A percentile compares a stretch with the other conserved stretches of the same genome.
Evolutionary conservation across 169 alveolate species (phyloP).

Genomic region (Perkinsus marinus): DNA sequence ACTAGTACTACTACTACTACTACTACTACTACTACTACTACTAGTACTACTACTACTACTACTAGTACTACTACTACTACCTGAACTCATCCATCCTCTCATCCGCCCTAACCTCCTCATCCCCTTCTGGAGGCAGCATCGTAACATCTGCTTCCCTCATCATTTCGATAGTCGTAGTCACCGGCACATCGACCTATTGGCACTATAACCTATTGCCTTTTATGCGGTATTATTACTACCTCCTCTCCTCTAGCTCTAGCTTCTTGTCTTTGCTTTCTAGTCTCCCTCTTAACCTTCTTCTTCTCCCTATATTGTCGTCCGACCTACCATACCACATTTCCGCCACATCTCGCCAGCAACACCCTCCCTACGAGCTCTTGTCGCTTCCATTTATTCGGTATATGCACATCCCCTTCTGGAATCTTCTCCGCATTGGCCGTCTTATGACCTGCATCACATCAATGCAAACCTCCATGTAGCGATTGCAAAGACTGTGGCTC

Average conservation of each 20-base stretch:
- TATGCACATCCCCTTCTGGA: background rate
- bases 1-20: too few relatives aligned
- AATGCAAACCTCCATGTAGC: too few relatives aligned
- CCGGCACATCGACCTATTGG: background rate
- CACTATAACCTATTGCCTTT: background rate
- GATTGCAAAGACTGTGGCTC: too few relatives aligned
- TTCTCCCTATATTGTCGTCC: background rate
- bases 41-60: too few relatives aligned
- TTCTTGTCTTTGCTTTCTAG: background rate
- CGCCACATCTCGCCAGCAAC: background rate
- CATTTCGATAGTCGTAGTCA: background rate
- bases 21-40: too few relatives aligned
- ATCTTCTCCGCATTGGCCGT: background rate
- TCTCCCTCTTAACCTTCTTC: background rate
- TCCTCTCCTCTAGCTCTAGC: background rate
- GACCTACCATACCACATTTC: background rate
- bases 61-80: too few relatives aligned
- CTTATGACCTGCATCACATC: background rate
- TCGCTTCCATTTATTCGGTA: background rate
- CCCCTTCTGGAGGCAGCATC: background rate
- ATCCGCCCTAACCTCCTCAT: background rate
- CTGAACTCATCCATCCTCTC: background rate
- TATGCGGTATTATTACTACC: background rate
- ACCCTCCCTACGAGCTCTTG: background rate
- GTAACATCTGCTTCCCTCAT: background rate